Evolutionary conservation across 202 grass and related monocot species (phyloP), one percentile per base, ranked within the genome.

Genomic region (Digitaria exilis): DNA sequence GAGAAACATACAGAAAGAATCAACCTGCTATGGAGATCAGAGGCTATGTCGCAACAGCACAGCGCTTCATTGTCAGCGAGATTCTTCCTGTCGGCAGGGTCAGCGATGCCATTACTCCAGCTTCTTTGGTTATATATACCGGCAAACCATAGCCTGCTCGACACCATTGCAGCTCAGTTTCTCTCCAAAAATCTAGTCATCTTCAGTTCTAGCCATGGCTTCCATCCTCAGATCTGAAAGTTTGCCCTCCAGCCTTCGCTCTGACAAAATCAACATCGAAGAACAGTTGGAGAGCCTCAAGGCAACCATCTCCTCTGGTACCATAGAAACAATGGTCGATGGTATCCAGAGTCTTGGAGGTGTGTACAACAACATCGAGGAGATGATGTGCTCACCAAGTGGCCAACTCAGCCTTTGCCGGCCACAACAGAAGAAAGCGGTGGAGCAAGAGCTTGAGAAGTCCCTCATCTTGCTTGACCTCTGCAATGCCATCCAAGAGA

Each of bases 211-310:
- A 83, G 49, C 68, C 80, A 91, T 91, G 92, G 73, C 86, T 65
- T 87, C 28, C 78, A 91, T 91, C 44, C 17, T 90, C 12, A 80
- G 94, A 76, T 92, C 90, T 11, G 25, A 54, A 24, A 93, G 90
- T 45, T 79, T 89, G 62, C 87, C 88, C 16, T 58, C 87, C 2
- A 89, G 65, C 2, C 69, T 67, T n/a, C 58, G 76, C 44, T 82
- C 88, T 2, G 37, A 77, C 49, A 68, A 86, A 44, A 77, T 84
- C 41, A 71, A 73, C 34, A 24, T 87, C 1, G 65, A 91, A 75
- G 86, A 90, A 41, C 80, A 84, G 65, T 59, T 97, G 21, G 62
- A 81, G 7, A 84, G 42, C 48, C 19, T 89, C 31, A 87, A 75
- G 21, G 65, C 82, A 75, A 84, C 26, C 39, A 67, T 84, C 25